Evolutionary conservation across 176 grass and related monocot genomes (phyloP), one percentile per base, ranked within the genome.

Genomic region (Zizania latifolia): DNA sequence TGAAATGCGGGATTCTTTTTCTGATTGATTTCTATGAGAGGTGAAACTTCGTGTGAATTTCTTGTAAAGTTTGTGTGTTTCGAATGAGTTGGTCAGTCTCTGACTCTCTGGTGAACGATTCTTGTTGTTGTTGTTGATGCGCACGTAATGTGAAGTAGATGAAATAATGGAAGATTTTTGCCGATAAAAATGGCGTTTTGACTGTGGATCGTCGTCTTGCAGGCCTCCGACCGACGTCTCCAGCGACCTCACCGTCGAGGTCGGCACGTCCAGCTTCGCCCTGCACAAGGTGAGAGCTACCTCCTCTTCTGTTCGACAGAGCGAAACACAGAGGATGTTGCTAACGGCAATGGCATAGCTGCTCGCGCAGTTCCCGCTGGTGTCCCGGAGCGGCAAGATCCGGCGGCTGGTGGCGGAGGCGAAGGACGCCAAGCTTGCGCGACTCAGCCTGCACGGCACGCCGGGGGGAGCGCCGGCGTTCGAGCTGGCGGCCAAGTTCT

Each of bases 191-290:
- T 48, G 44, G 2, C 5, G 4, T 44, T 44, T 15, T 15, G 41
- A 1, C 3, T 2, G 4, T 48, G 44, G 15, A 48, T 48, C 5
- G 15, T 6, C 62, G 19, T 28, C 38, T 82, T 82, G 30, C 70
- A 99, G 95, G 95, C 95, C 95, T n/a, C 89, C 86, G 36, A 90
- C 89, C 30, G 95, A 99, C 71, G 95, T 99, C 65, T 94, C 95
- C 1, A 99, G 91, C 76, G 95, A 99, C 82, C 95, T 99, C 43
- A 82, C 86, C 44, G 89, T 99, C 37, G 91, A 92, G 43, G 87
- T 94, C 23, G 95, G 95, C 67, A 88, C 95, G 0, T 90, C 89
- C 48, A 99, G 84, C 86, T 99, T 94, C 69, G 86, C 95, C 23
- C 95, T 94, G 68, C 95, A 99, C 89, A 99, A 99, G 95, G 95